Conservation (phyloP, 768 basidiomycete species). For the Mrakia frigida region DNA sequence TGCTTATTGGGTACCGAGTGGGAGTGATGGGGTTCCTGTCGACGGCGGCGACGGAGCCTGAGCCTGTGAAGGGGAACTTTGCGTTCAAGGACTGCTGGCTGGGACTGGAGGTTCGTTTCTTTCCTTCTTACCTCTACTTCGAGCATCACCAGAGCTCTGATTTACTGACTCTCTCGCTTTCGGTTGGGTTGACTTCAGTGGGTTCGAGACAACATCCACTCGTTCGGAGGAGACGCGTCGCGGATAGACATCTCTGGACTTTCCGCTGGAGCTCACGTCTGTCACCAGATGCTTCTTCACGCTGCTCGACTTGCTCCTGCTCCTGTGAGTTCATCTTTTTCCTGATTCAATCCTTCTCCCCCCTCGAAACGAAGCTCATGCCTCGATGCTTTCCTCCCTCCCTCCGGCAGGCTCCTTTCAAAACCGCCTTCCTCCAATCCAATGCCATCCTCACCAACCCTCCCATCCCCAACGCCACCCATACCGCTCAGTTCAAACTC, state of each 20-base stretch:
- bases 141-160: neutral
- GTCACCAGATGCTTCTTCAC: conserved; percentile 68
- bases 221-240: conserved; percentile 60
- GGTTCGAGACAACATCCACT: conserved; percentile 61
- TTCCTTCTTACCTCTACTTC: neutral
- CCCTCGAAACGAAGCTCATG: neutral
- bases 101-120: conserved; percentile 49
- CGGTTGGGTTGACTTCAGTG: conserved; percentile 44
- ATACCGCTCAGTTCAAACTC: conserved; percentile 54
- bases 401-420: conserved; percentile 54
- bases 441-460: conserved; percentile 66
- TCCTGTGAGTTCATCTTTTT: neutral
- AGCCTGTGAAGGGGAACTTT: conserved; percentile 61
- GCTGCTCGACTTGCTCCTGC: conserved; percentile 49
- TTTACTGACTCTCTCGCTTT: neutral
- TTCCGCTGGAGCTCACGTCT: conserved; percentile 70
- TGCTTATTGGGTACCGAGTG: conserved; percentile 54
- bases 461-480: conserved; percentile 34
- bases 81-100: conserved; percentile 83
- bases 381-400: neutral
- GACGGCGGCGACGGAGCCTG: conserved; percentile 56
- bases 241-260: conserved; percentile 62
- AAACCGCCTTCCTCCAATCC: conserved; percentile 63
- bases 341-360: neutral
- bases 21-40: conserved; percentile 64